Conservation (phyloP, 345 rosid genomes). For the Punica granatum region DNA sequence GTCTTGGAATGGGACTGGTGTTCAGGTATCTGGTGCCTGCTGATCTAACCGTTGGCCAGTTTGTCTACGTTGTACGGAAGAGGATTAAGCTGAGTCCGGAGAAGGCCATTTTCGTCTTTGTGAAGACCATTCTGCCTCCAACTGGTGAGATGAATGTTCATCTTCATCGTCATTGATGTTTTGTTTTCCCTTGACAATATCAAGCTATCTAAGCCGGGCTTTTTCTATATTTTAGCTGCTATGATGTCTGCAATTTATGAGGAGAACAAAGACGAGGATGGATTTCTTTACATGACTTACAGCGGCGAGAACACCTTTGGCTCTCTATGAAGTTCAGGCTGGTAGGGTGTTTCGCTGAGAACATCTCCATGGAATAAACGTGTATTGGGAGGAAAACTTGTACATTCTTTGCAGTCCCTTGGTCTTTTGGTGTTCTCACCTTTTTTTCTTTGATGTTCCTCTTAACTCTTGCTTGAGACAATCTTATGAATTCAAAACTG, state of each 20-base stretch:
- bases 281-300: constrained; percentile 97
- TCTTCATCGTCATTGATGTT: neutral
- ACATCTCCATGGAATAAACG: constrained; percentile 3
- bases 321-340: constrained; percentile 17
- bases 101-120: constrained; percentile 78
- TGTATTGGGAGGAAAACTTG: constrained; percentile 5
- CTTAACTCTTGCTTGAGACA: neutral
- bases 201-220: neutral
- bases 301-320: constrained; percentile 99
- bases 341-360: neutral
- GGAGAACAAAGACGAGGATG: constrained; percentile 95
- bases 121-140: constrained; percentile 66
- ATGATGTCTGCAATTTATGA: constrained; percentile 93
- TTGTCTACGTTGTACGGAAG: constrained; percentile 79
- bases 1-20: neutral
- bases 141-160: constrained; percentile 39
- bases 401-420: constrained; percentile 5
- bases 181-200: neutral
- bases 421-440: neutral
- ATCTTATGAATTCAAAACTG: neutral
- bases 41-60: constrained; percentile 80
- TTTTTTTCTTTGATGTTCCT: neutral
- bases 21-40: constrained; percentile 75
- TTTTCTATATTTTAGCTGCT: constrained; percentile 44
- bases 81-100: constrained; percentile 85